Conservation (phyloP, 441 rosid genomes). For the Francoa sonchifolia region DNA sequence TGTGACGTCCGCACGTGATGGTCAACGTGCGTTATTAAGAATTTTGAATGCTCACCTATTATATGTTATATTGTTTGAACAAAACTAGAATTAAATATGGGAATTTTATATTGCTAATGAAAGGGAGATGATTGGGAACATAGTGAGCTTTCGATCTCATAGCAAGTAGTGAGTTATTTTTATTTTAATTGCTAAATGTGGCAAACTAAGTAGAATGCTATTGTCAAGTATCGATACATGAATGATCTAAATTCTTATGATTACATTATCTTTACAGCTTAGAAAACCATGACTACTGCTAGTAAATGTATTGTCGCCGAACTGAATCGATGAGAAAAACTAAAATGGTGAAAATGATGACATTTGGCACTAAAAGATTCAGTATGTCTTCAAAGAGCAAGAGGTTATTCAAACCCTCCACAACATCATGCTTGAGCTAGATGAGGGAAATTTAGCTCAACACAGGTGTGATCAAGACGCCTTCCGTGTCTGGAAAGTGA, state of each 20-base stretch:
- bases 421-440: background rate
- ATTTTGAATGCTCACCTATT: too few relatives aligned
- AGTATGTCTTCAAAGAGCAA: background rate
- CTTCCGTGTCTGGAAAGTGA: background rate
- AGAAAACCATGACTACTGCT: background rate
- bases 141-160: background rate
- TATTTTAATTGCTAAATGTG: background rate
- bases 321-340: background rate
- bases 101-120: too few relatives aligned
- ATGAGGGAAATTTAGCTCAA: background rate
- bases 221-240: background rate
- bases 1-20: too few relatives aligned
- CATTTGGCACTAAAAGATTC: background rate
- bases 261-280: too few relatives aligned
- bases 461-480: too few relatives aligned
- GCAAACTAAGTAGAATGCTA: background rate
- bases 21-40: too few relatives aligned
- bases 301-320: background rate
- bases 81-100: too few relatives aligned
- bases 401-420: background rate
- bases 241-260: background rate
- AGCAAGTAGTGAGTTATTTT: background rate
- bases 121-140: background rate
- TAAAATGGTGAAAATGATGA: conserved; percentile 1
- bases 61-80: too few relatives aligned